Conservation (phyloP, 2,329 filamentous ascomycete genomes). For the Colletotrichum filicis region DNA sequence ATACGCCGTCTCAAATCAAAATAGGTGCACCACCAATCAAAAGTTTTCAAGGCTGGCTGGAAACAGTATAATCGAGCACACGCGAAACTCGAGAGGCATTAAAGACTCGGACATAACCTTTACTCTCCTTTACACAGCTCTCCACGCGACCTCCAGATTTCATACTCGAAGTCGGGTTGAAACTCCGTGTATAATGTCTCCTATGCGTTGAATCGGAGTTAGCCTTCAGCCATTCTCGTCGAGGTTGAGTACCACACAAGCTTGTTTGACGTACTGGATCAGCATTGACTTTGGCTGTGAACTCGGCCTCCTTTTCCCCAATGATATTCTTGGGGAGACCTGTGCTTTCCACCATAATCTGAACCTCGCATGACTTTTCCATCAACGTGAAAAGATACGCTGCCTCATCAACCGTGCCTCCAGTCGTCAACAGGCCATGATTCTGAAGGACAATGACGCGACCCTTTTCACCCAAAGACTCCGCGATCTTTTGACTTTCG, state of each 20-base stretch:
- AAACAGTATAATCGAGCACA: too few relatives aligned
- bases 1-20: too few relatives aligned
- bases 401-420: slow-evolving; percentile 74
- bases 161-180: slow-evolving; percentile 48
- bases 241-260: background rate
- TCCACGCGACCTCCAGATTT: slow-evolving; percentile 45
- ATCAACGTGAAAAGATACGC: slow-evolving; percentile 67
- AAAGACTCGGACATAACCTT: background rate
- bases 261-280: slow-evolving; percentile 40
- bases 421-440: slow-evolving; percentile 73
- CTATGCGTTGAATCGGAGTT: slow-evolving; percentile 25
- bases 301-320: slow-evolving; percentile 51
- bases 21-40: too few relatives aligned
- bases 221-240: background rate
- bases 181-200: slow-evolving; percentile 47
- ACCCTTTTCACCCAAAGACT: slow-evolving; percentile 62
- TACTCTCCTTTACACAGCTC: slow-evolving; percentile 13
- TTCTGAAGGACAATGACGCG: slow-evolving; percentile 70
- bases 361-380: slow-evolving; percentile 46
- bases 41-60: rapidly evolving
- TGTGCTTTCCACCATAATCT: slow-evolving; percentile 45
- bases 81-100: background rate
- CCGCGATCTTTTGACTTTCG: slow-evolving; percentile 68
- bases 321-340: slow-evolving; percentile 43
- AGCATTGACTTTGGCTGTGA: slow-evolving; percentile 48